Conservation (phyloP, 345 rosid genomes). For the Eucalyptus guilfoylei region DNA sequence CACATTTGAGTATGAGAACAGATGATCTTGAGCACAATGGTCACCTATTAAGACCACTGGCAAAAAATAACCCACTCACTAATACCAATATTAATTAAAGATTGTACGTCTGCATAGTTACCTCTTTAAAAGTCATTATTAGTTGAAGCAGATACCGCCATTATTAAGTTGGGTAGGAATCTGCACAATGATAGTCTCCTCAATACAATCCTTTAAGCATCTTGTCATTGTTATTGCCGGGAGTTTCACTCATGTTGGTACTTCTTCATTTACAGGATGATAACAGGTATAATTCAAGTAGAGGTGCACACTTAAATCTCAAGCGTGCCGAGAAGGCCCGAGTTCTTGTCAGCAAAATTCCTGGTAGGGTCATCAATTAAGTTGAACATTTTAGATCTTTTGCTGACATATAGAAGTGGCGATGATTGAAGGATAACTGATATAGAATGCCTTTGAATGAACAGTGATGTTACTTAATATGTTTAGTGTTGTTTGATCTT, state of each 20-base stretch:
- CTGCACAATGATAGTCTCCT: not conserved
- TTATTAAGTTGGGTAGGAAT: not conserved
- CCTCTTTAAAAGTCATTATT: not conserved
- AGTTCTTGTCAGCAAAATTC: conserved; percentile 88
- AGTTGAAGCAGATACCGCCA: not conserved
- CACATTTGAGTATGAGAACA: not conserved
- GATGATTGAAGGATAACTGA: not conserved
- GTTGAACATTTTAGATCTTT: not conserved
- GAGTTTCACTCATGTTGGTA: not conserved
- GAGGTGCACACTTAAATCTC: conserved; percentile 99
- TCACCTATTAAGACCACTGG: not conserved
- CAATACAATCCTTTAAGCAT: not conserved
- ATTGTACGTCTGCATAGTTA: not conserved
- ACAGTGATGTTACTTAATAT: not conserved
- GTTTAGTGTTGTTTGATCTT: not conserved
- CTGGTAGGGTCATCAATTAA: conserved; percentile 34
- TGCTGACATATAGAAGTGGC: not conserved
- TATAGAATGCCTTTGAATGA: not conserved
- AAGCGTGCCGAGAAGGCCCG: conserved; percentile 98
- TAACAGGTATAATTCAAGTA: conserved; percentile 88
- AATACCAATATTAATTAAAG: not conserved
- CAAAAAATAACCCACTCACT: not conserved
- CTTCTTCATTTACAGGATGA: conserved; percentile 58
- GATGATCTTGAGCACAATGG: not conserved
- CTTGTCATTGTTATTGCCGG: not conserved